phyloP scores from a whole-genome alignment of 2,329 filamentous ascomycete genomes.

The Hypoxylon sp. region DNA sequence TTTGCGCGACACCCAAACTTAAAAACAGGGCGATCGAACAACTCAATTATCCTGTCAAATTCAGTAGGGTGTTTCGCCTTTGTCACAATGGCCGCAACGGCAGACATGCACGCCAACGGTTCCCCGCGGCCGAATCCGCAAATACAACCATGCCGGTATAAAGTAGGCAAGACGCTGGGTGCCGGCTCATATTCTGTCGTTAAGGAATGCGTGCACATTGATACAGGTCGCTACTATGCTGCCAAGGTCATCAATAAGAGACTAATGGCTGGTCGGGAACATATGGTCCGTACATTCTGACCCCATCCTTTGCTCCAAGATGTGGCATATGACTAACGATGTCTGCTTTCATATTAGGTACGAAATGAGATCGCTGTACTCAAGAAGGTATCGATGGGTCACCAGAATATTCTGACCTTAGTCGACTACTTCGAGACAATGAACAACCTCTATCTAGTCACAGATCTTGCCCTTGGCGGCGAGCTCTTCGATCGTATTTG shows the following conservation, averaged over 20 bases:
- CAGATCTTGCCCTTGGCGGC: slow-evolving; percentile 93
- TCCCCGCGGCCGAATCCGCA: slow-evolving; percentile 62
- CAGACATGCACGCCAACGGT: slow-evolving; percentile 45
- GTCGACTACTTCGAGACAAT: slow-evolving; percentile 99
- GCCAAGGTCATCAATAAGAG: slow-evolving; percentile 99
- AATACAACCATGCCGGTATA: slow-evolving; percentile 96
- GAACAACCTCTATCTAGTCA: slow-evolving; percentile 99
- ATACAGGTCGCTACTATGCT: slow-evolving; percentile 97
- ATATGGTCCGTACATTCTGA: slow-evolving; percentile 78
- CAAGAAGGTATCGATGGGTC: slow-evolving; percentile 98
- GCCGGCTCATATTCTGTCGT: slow-evolving; percentile 98
- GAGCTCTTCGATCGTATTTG: slow-evolving; percentile 99
- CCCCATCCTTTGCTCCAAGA: slow-evolving; percentile 2
- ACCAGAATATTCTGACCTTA: slow-evolving; percentile 96
- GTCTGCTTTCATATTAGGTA: slow-evolving; percentile 66
- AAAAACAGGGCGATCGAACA: not conserved
- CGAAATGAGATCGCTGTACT: slow-evolving; percentile 98
- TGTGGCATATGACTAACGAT: slow-evolving; percentile 20
- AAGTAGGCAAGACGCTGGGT: slow-evolving; percentile 96
- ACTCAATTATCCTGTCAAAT: not conserved
- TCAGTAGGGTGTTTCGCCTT: not conserved
- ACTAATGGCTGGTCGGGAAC: slow-evolving; percentile 95
- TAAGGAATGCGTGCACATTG: slow-evolving; percentile 98
- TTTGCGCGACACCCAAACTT: not conserved
- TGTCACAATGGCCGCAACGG: slow-evolving; percentile 44